Base-by-base conservation (phyloP, 257 asterid species). In the Ilex aquifolium region DNA sequence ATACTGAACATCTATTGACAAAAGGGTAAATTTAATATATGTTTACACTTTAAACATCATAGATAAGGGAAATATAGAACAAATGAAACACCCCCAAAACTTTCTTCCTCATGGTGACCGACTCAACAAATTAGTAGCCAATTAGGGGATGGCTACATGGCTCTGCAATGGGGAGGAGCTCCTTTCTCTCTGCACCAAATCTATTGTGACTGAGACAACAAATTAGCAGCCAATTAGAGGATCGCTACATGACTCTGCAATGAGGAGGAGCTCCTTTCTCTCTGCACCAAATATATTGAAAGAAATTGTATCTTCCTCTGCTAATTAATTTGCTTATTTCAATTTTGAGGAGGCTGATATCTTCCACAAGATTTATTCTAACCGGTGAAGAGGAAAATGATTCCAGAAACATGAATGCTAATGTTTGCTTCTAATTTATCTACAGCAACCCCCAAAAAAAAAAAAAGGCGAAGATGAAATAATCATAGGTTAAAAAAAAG, bases 281-380 rank as follows among this genome's bases (percentile, higher is more conserved):
- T 39, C 48, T 63, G 68, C 70, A 71, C 72, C 71, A 44, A 49
- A 67, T 57, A 67, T 69, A 36, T 36, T 36, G 5, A 36, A 36
- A 36, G 8, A 36, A 36, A 64, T 59, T 64, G 61, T 57, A 57
- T 63, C 79, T 70, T 70, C 69, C 49, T 56, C 46, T 30, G 56
- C 66, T 61, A 51, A 60, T 59, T 64, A 62, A 72, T 66, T 59
- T 63, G 63, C 73, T 69, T 70, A 60, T 76, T 65, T 32, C 44
- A 62, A 31, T 32, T 55, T 57, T 64, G 62, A 62, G 66, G 50
- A 62, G 66, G 68, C 72, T 66, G 72, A 75, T 73, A 66, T 67
- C 75, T 54, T 62, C 66, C 39, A 59, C 42, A 29, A 16, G 27
- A 21, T 21, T 40, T 67, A 67, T 70, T 66, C 63, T 62, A 68